Conservation (phyloP, 1,139 yeast genomes). For the Lodderomyces oxycetoniae region DNA sequence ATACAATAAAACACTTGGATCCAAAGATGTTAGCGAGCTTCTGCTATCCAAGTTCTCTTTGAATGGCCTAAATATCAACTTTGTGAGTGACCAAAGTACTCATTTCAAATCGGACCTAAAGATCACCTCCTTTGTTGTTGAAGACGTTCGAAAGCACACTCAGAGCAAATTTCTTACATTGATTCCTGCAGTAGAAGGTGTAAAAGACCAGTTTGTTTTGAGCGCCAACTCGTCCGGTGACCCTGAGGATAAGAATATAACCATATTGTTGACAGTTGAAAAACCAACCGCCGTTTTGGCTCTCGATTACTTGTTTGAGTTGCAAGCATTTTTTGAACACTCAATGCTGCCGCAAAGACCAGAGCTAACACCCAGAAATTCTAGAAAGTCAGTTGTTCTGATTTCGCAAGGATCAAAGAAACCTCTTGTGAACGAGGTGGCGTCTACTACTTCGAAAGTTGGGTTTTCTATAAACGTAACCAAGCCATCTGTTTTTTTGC, state of each 20-base stretch:
- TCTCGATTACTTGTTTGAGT: constrained; percentile 75
- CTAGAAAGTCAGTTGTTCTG: constrained; percentile 11
- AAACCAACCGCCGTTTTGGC: constrained; percentile 81
- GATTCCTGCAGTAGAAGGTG: constrained; percentile 64
- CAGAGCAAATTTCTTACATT: constrained; percentile 73
- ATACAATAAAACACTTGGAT: constrained; percentile 51
- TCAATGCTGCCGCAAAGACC: constrained; percentile 5
- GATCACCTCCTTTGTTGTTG: constrained; percentile 70
- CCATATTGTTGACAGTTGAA: constrained; percentile 62
- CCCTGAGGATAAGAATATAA: constrained; percentile 38
- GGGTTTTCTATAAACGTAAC: constrained; percentile 67
- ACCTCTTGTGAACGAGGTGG: not conserved
- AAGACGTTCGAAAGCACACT: constrained; percentile 60
- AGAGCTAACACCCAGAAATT: not conserved
- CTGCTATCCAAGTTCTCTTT: constrained; percentile 63
- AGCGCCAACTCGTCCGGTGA: constrained; percentile 42
- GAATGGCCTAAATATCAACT: constrained; percentile 50
- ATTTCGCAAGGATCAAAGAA: not conserved
- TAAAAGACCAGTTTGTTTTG: constrained; percentile 69
- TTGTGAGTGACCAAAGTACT: constrained; percentile 50
- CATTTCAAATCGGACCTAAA: constrained; percentile 58
- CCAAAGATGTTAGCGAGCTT: constrained; percentile 26
- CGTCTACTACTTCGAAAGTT: constrained; percentile 14
- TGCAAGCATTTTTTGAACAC: constrained; percentile 57
- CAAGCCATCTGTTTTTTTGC: constrained; percentile 71